Conservation (phyloP, 257 asterid genomes). For the Solanum chilense region DNA sequence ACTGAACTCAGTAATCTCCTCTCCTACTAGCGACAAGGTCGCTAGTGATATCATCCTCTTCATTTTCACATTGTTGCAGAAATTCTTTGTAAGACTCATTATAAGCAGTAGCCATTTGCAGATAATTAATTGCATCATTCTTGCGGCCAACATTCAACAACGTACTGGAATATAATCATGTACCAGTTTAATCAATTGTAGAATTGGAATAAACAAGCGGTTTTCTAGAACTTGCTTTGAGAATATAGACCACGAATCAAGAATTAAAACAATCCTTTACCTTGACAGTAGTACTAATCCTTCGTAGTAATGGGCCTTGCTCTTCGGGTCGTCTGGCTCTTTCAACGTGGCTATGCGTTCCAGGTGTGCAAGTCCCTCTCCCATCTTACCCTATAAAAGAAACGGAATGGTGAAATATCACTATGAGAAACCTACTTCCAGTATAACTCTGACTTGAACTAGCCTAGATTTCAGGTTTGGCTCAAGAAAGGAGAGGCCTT, state of each 20-base stretch:
- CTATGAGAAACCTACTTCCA: background rate
- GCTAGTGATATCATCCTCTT: background rate
- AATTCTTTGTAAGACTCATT: background rate
- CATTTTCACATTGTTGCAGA: background rate
- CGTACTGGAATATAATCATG: conserved; percentile 30
- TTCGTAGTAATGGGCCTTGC: conserved; percentile 74
- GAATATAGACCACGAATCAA: background rate
- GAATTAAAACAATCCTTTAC: conserved; percentile 15
- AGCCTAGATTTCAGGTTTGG: too few species aligned
- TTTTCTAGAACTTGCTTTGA: background rate
- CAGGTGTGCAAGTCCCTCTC: conserved; percentile 63
- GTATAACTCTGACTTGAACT: background rate
- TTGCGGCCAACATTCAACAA: conserved; percentile 20
- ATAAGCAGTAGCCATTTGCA: background rate
- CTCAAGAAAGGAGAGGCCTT: background rate
- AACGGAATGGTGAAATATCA: background rate
- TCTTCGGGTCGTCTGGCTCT: conserved; percentile 61
- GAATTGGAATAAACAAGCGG: background rate
- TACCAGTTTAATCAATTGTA: background rate
- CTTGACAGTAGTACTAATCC: conserved; percentile 59
- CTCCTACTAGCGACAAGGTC: conserved; percentile 1
- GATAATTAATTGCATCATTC: background rate
- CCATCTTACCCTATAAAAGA: conserved; percentile 50
- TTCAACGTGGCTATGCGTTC: conserved; percentile 55
- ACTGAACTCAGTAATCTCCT: background rate